phyloP scores from a whole-genome alignment of 2,329 filamentous ascomycete species.

The Coniochaeta ligniaria region DNA sequence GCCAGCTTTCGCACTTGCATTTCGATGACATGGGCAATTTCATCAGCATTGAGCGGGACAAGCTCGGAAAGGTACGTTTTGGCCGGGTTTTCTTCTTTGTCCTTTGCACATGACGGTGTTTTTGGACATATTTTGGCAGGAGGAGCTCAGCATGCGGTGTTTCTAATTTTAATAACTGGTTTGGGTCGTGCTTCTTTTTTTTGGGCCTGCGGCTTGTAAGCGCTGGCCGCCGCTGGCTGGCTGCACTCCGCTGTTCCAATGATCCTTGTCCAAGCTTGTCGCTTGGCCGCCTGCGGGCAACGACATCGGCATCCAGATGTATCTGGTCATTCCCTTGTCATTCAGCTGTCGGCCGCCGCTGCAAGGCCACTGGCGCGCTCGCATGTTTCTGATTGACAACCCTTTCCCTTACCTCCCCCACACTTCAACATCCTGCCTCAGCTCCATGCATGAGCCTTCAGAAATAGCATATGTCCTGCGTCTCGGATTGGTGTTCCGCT shows the following conservation, averaged over 20 bases:
- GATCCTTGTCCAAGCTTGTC: neutral
- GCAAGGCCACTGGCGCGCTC: neutral
- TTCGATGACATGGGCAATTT: constrained; percentile 85
- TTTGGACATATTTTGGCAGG: neutral
- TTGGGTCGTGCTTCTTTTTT: constrained; percentile 5
- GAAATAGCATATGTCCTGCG: neutral
- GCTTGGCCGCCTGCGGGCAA: neutral
- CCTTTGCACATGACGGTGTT: constrained; percentile 2
- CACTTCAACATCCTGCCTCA: neutral
- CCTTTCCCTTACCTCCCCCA: neutral
- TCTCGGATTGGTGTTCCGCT: neutral
- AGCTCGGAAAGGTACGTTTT: constrained; percentile 63
- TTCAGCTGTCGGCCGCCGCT: neutral
- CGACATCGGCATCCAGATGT: neutral
- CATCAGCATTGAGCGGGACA: constrained; percentile 77
- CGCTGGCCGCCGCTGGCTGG: neutral
- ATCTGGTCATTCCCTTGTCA: neutral
- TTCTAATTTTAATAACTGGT: constrained; percentile 2
- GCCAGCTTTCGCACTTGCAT: constrained; percentile 67
- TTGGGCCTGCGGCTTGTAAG: neutral
- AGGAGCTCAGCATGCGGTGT: neutral
- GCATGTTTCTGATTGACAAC: neutral
- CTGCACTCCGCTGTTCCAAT: neutral
- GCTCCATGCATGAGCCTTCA: neutral
- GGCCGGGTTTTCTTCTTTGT: constrained; percentile 8